Conservation (phyloP, 2,329 filamentous ascomycete species). For the Cercospora berteroae region DNA sequence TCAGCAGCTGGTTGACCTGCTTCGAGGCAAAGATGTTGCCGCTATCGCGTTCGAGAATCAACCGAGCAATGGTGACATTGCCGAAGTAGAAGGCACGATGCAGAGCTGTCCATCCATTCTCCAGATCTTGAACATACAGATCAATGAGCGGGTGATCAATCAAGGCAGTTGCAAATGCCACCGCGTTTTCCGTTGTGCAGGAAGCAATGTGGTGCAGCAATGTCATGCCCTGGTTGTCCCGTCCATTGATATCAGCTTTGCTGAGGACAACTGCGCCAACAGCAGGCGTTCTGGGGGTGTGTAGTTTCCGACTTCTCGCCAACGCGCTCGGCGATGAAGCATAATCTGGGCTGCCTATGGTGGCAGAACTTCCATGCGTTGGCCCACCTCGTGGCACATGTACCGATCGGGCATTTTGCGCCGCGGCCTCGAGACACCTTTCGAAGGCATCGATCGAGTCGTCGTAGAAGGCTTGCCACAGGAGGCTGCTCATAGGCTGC, state of each 20-base stretch:
- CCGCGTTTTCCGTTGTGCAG: constrained; percentile 66
- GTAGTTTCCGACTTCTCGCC: constrained; percentile 38
- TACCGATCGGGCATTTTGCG: constrained; percentile 54
- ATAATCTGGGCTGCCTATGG: constrained; percentile 46
- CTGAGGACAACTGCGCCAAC: constrained; percentile 50
- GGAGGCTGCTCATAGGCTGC: constrained; percentile 84
- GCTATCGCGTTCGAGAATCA: constrained; percentile 72
- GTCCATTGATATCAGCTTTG: constrained; percentile 75
- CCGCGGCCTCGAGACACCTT: constrained; percentile 74
- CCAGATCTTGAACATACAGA: constrained; percentile 79
- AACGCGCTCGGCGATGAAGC: constrained; percentile 47
- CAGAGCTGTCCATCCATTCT: constrained; percentile 94
- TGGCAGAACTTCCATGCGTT: constrained; percentile 33
- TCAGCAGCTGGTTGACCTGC: constrained; percentile 74
- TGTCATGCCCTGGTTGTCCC: constrained; percentile 77
- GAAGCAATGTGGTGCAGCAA: constrained; percentile 81
- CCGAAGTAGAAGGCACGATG: constrained; percentile 88
- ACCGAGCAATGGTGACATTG: constrained; percentile 79
- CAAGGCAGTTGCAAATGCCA: constrained; percentile 73
- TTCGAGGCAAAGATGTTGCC: constrained; percentile 58
- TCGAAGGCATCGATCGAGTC: constrained; percentile 96
- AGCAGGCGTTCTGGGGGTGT: constrained; percentile 45
- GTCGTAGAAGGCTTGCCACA: constrained; percentile 96
- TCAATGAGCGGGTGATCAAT: constrained; percentile 81
- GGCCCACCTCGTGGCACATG: constrained; percentile 42